Evolutionary conservation across 345 rosid species (phyloP).

Genomic region (Eucalyptus regnans): DNA sequence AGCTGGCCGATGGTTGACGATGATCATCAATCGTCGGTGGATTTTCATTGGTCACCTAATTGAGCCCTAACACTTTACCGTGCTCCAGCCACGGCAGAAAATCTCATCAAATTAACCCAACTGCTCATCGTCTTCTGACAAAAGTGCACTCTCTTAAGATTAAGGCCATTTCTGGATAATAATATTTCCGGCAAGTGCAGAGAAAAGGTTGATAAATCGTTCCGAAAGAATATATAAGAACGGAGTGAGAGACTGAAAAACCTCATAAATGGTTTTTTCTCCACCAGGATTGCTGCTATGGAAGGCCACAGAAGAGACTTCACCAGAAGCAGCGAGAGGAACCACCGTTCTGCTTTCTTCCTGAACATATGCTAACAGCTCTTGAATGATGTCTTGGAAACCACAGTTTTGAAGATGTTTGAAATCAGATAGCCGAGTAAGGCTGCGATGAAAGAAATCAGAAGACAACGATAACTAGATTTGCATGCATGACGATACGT

Average conservation of each 20-base stretch:
- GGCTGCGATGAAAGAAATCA: not conserved
- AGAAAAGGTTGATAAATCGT: not conserved
- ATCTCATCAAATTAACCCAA: not conserved
- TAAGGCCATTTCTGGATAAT: not conserved
- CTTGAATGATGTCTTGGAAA: not conserved
- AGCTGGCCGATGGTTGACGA: not conserved
- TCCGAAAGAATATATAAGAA: not conserved
- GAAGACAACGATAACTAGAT: not conserved
- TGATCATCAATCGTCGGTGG: not conserved
- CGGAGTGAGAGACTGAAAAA: not conserved
- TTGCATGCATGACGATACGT: not conserved
- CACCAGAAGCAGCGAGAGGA: not conserved
- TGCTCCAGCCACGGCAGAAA: not conserved
- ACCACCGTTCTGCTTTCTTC: not conserved
- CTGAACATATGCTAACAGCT: not conserved
- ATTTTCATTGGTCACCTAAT: not conserved
- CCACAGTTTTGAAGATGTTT: not conserved
- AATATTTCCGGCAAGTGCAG: not conserved
- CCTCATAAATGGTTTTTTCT: not conserved
- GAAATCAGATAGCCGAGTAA: not conserved
- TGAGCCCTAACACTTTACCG: not conserved
- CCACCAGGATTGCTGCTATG: not conserved
- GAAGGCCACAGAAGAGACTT: not conserved
- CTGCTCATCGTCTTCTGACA: not conserved
- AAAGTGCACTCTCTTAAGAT: not conserved